Conservation (phyloP, 352 stramenopile genomes). For the Phytopythium helicoides region DNA sequence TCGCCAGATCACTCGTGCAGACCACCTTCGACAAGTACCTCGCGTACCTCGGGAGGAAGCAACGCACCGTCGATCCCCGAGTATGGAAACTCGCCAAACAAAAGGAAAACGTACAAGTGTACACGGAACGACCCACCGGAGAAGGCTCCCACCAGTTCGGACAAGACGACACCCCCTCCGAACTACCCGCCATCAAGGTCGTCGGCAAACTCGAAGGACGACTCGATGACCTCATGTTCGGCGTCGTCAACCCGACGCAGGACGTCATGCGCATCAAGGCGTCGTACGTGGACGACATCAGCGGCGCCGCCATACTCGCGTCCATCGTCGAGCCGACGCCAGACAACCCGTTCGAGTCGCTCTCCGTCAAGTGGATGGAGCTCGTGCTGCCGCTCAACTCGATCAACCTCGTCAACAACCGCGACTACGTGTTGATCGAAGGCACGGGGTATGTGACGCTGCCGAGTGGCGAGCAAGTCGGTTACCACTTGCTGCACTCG, state of each 20-base stretch:
- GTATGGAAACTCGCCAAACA: conserved; percentile 46
- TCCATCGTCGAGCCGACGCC: too few species aligned
- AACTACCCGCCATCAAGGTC: conserved; percentile 15
- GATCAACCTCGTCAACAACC: too few species aligned
- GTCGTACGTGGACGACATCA: too few species aligned
- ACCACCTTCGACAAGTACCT: conserved; percentile 27
- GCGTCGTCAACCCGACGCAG: conserved; percentile 24
- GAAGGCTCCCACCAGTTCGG: conserved; percentile 12
- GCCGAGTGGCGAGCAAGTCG: too few species aligned
- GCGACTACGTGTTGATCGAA: too few species aligned
- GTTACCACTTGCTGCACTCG: too few species aligned
- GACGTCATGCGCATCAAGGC: too few species aligned
- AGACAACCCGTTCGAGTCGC: too few species aligned
- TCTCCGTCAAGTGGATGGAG: too few species aligned
- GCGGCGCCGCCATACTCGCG: too few species aligned
- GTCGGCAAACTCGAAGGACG: conserved; percentile 22
- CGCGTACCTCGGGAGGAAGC: conserved; percentile 16
- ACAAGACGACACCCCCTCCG: conserved; percentile 12
- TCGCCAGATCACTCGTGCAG: conserved; percentile 17
- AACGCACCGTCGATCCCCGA: conserved; percentile 25
- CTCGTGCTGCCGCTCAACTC: too few species aligned
- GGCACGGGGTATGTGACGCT: too few species aligned
- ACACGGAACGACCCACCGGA: conserved; percentile 22
- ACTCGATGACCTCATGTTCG: conserved; percentile 37
- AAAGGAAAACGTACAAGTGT: conserved; percentile 25